These are phyloP conservation scores for Ophiocordyceps camponoti-floridani DNA, from an alignment of 2,329 filamentous ascomycete species.

Conservation along the genomic window DNA sequence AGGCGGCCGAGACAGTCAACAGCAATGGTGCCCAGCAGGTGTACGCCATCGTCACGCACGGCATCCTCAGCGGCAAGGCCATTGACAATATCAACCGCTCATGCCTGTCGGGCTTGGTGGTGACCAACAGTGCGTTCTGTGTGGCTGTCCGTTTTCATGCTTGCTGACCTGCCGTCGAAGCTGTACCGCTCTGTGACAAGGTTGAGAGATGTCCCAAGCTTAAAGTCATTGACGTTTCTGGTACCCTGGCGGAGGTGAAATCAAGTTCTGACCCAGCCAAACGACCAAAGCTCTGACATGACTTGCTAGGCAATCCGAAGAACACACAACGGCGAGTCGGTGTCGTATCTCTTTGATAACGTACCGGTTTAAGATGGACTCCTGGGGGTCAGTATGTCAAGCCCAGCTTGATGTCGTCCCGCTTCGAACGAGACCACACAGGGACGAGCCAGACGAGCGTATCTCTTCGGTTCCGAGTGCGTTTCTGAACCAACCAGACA, in stretches of 20 bases:
- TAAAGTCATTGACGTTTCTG: slow-evolving; percentile 81
- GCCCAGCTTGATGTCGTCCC: neutral
- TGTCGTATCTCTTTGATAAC: slow-evolving; percentile 52
- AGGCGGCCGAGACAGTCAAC: slow-evolving; percentile 79
- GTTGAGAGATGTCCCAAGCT: slow-evolving; percentile 61
- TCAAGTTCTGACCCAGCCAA: neutral
- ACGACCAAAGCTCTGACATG: slow-evolving; percentile 1
- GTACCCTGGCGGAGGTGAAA: slow-evolving; percentile 47
- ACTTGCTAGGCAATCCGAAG: slow-evolving; percentile 44
- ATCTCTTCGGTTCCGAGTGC: neutral
- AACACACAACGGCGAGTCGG: slow-evolving; percentile 48
- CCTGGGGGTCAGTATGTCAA: too few relatives aligned
- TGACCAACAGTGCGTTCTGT: slow-evolving; percentile 52
- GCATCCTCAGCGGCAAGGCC: slow-evolving; percentile 74
- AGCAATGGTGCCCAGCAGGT: slow-evolving; percentile 75
- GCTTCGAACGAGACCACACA: neutral
- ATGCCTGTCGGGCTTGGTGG: slow-evolving; percentile 59
- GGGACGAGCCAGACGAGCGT: neutral
- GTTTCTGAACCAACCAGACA: neutral
- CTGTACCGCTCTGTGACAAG: slow-evolving; percentile 49
- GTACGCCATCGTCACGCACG: slow-evolving; percentile 89
- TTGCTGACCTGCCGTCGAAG: slow-evolving; percentile 11
- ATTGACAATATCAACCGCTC: slow-evolving; percentile 74
- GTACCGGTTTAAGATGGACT: slow-evolving; percentile 27
- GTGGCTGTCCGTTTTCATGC: neutral